Evolutionary conservation across 176 grass and related monocot species (phyloP).

Genomic region (Puya raimondii): DNA sequence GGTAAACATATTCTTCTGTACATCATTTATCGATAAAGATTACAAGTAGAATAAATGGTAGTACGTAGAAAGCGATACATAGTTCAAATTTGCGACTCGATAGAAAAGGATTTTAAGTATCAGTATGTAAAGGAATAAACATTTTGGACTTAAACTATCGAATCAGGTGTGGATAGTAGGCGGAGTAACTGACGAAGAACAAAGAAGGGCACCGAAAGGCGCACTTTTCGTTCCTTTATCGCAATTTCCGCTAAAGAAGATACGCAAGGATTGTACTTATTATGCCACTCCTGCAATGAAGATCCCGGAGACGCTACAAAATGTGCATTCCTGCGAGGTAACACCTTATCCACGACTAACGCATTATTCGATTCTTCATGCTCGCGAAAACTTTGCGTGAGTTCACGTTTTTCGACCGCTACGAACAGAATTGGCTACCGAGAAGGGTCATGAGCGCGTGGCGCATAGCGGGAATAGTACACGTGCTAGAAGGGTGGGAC

Average conservation of each 20-base stretch:
- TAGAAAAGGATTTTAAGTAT: neutral
- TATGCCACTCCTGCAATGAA: conserved; percentile 23
- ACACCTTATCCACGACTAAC: neutral
- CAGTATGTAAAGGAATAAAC: neutral
- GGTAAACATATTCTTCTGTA: conserved; percentile 27
- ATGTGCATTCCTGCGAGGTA: conserved; percentile 18
- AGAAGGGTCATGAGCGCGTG: conserved; percentile 93
- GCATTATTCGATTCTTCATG: neutral
- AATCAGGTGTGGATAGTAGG: conserved; percentile 22
- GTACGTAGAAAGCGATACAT: neutral
- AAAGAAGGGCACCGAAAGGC: conserved; percentile 20
- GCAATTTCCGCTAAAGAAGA: conserved; percentile 18
- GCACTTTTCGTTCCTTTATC: conserved; percentile 20
- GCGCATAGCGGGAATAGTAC: conserved; percentile 63
- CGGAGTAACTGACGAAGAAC: conserved; percentile 11
- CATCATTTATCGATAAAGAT: neutral
- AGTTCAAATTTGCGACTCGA: neutral
- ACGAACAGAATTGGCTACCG: conserved; percentile 77
- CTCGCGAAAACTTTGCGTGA: neutral
- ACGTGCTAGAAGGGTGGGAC: conserved; percentile 58
- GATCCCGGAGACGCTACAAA: conserved; percentile 16
- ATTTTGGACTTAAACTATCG: neutral
- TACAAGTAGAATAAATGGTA: neutral
- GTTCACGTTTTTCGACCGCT: neutral
- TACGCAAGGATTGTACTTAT: conserved; percentile 20